These are phyloP conservation scores for Pythium insidiosum DNA, from an alignment of 352 stramenopile species.

Conservation along the genomic window DNA sequence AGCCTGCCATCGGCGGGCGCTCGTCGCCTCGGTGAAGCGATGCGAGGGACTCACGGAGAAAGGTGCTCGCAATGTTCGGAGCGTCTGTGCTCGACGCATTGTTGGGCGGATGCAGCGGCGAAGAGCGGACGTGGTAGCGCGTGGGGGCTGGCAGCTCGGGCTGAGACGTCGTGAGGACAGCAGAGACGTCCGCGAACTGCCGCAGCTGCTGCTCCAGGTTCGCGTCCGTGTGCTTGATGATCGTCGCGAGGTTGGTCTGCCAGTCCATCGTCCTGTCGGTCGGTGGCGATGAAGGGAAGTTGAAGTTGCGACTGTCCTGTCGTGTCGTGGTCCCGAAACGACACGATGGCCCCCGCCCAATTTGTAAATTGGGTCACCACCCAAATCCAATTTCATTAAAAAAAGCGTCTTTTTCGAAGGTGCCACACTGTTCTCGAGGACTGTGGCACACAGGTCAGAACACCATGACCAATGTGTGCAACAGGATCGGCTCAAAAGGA, in stretches of 20 bases:
- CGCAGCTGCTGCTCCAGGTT: slow-evolving; percentile 72
- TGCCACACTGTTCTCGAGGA: too few relatives aligned
- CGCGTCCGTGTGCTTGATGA: slow-evolving; percentile 80
- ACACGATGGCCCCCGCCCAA: background rate
- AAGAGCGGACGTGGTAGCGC: background rate
- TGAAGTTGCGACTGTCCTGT: too few relatives aligned
- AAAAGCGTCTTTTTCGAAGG: too few relatives aligned
- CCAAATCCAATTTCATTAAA: too few relatives aligned
- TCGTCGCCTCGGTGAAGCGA: slow-evolving; percentile 2
- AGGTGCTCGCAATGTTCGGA: slow-evolving; percentile 7
- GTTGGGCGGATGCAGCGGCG: background rate
- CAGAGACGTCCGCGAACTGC: slow-evolving; percentile 40
- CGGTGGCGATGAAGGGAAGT: background rate
- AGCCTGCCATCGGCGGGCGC: background rate
- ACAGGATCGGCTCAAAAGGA: too few relatives aligned
- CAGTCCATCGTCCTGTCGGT: slow-evolving; percentile 34
- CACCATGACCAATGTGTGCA: too few relatives aligned
- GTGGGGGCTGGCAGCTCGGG: background rate
- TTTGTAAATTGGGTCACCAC: too few relatives aligned
- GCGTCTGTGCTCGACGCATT: background rate
- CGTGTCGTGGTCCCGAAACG: too few relatives aligned
- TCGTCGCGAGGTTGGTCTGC: slow-evolving; percentile 64
- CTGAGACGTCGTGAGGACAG: slow-evolving; percentile 7
- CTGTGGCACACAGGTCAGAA: too few relatives aligned
- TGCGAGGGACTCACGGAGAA: slow-evolving; percentile 14